Evolutionary conservation across 108 stramenopile genomes (phyloP).

Genomic region (Cyclotella atomus): DNA sequence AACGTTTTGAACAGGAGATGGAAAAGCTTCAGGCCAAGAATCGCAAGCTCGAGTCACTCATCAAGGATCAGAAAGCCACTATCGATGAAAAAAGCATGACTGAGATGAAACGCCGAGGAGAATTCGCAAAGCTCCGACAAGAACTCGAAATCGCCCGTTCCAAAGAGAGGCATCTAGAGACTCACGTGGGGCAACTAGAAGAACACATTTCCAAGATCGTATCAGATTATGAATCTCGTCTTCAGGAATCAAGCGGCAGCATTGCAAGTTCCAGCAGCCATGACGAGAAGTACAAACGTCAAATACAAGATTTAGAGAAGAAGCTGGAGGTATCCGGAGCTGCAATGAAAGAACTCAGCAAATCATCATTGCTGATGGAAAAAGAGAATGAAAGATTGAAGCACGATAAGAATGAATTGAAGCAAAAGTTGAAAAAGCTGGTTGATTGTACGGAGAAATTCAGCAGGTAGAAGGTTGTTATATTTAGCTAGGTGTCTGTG

Average conservation of each 20-base stretch:
- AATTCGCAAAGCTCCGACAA: constrained; percentile 48
- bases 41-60: constrained; percentile 19
- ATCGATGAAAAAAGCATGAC: constrained; percentile 37
- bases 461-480: too few species aligned
- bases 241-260: constrained; percentile 29
- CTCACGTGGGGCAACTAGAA: constrained; percentile 47
- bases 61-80: constrained; percentile 32
- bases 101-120: constrained; percentile 45
- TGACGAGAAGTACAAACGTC: constrained; percentile 25
- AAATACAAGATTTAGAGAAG: constrained; percentile 44
- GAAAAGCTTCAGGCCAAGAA: constrained; percentile 31
- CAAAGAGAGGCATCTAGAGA: constrained; percentile 45
- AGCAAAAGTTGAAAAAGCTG: constrained; percentile 39
- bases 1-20: constrained; percentile 27
- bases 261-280: constrained; percentile 18
- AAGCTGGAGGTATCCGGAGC: constrained; percentile 46
- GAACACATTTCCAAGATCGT: constrained; percentile 46
- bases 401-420: constrained; percentile 47
- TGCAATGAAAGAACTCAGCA: constrained; percentile 48
- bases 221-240: constrained; percentile 36
- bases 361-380: constrained; percentile 48
- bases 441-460: too few species aligned
- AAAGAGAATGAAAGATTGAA: constrained; percentile 42
- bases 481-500: too few species aligned
- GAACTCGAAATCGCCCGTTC: constrained; percentile 50